A percentile compares a stretch with the other conserved stretches of the same genome.
Evolutionary conservation across 345 rosid species (phyloP).

Genomic region (Aegle marmelos): DNA sequence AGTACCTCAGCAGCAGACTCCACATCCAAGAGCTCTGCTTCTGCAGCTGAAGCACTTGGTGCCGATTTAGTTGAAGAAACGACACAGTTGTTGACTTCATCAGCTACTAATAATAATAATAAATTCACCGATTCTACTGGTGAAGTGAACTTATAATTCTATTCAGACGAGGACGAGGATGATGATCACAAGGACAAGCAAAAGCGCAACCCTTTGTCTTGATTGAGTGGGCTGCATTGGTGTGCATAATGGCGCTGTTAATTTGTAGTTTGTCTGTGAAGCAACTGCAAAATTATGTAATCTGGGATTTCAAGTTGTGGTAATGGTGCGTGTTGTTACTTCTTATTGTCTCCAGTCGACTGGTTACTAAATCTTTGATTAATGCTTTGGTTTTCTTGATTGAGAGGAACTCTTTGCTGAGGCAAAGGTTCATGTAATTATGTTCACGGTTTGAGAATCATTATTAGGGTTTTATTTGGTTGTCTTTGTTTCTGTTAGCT

Average conservation of each 20-base stretch:
- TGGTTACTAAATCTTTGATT: conserved; percentile 44
- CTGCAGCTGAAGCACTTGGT: background rate
- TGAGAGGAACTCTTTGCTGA: conserved; percentile 54
- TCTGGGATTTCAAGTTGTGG: conserved; percentile 52
- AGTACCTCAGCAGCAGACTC: background rate
- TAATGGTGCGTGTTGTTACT: conserved; percentile 52
- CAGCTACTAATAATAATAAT: background rate
- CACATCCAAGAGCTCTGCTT: background rate
- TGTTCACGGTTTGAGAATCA: conserved; percentile 50
- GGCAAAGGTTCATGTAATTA: conserved; percentile 61
- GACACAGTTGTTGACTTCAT: background rate
- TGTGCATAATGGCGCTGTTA: conserved; percentile 29
- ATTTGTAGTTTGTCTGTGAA: conserved; percentile 37
- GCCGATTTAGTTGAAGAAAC: background rate
- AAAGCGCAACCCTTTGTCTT: background rate
- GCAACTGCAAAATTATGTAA: conserved; percentile 14
- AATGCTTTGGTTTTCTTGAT: conserved; percentile 46
- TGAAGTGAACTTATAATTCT: background rate
- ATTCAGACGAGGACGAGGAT: background rate
- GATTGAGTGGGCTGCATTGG: conserved; percentile 27
- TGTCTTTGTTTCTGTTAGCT: conserved; percentile 43
- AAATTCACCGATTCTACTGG: background rate
- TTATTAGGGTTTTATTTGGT: conserved; percentile 49
- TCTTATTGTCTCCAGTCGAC: conserved; percentile 45
- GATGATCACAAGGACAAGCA: background rate